Evolutionary conservation across 768 basidiomycete genomes (phyloP).

Genomic region (Leucosporidium creatinivorum): DNA sequence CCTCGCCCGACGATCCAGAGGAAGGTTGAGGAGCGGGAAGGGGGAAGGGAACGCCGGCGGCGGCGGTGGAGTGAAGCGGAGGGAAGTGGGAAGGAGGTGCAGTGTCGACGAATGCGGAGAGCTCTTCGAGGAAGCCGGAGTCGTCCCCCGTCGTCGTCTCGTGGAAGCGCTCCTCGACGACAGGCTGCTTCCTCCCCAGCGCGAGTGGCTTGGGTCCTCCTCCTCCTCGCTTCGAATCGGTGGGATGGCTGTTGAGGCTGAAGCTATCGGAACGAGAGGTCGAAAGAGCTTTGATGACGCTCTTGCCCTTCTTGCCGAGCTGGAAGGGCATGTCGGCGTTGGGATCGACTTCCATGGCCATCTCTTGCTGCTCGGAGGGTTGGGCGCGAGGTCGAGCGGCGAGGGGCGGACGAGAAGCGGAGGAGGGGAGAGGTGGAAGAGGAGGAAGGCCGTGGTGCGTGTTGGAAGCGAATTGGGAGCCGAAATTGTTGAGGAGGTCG

Average conservation of each 20-base stretch:
- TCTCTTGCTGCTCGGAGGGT: not conserved
- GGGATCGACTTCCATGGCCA: not conserved
- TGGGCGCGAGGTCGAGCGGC: not conserved
- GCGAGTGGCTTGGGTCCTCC: not conserved
- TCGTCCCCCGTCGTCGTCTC: slow-evolving; percentile 3
- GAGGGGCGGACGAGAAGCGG: too few relatives aligned
- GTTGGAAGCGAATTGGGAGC: too few relatives aligned
- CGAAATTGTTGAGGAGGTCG: too few relatives aligned
- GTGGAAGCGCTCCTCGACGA: not conserved
- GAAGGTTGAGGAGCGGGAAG: too few relatives aligned
- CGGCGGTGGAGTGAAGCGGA: too few relatives aligned
- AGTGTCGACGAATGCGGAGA: too few relatives aligned
- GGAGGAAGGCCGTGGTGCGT: too few relatives aligned
- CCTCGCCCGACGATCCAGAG: not conserved
- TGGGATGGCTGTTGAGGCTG: too few relatives aligned
- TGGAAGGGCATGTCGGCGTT: slow-evolving; percentile 11
- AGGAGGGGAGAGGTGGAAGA: too few relatives aligned
- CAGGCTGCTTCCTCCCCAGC: not conserved
- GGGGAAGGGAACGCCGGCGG: too few relatives aligned
- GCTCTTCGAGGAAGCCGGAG: slow-evolving; percentile 15
- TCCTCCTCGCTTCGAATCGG: not conserved
- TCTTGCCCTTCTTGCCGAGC: slow-evolving; percentile 24
- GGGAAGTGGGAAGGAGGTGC: too few relatives aligned
- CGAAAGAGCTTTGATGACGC: slow-evolving; percentile 21
- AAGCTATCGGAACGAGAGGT: not conserved